phyloP scores from a whole-genome alignment of 148 eudicot species.

The Diospyros kaki region DNA sequence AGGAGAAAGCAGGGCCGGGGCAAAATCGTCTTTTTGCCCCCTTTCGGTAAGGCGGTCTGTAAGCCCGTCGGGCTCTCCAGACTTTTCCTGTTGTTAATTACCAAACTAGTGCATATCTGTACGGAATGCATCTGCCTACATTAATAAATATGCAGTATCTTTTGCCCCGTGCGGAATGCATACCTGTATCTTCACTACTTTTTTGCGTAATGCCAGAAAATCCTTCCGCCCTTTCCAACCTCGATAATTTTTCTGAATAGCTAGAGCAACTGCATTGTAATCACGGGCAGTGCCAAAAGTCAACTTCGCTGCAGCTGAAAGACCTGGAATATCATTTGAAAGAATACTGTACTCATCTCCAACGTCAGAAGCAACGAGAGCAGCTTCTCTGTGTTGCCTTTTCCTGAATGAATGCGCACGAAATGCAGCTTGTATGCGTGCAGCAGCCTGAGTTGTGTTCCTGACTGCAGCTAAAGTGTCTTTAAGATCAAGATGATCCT shows the following conservation, averaged over 20 bases:
- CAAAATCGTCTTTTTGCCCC: too few relatives aligned
- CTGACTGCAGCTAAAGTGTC: slow-evolving; percentile 70
- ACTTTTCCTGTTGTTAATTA: neutral
- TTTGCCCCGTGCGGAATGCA: too few relatives aligned
- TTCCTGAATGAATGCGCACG: slow-evolving; percentile 87
- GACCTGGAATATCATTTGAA: slow-evolving; percentile 45
- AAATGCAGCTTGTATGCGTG: slow-evolving; percentile 89
- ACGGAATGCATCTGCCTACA: neutral
- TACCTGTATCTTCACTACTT: slow-evolving; percentile 99
- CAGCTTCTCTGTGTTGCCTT: slow-evolving; percentile 54
- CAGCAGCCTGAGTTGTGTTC: slow-evolving; percentile 86
- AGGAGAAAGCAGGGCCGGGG: too few relatives aligned
- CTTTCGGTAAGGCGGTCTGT: too few relatives aligned
- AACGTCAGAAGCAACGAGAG: slow-evolving; percentile 18
- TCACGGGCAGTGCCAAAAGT: slow-evolving; percentile 59
- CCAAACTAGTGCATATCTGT: neutral
- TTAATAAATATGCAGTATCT: too few relatives aligned
- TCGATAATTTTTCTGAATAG: slow-evolving; percentile 88
- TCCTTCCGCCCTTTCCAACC: slow-evolving; percentile 86
- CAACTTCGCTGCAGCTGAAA: slow-evolving; percentile 72
- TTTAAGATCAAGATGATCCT: slow-evolving; percentile 55
- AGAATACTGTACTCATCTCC: slow-evolving; percentile 49
- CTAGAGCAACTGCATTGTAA: slow-evolving; percentile 64
- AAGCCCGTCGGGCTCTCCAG: too few relatives aligned
- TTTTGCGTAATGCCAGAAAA: slow-evolving; percentile 66